phyloP scores from a whole-genome alignment of 345 rosid genomes.

The Leavenworthia alabamica region DNA sequence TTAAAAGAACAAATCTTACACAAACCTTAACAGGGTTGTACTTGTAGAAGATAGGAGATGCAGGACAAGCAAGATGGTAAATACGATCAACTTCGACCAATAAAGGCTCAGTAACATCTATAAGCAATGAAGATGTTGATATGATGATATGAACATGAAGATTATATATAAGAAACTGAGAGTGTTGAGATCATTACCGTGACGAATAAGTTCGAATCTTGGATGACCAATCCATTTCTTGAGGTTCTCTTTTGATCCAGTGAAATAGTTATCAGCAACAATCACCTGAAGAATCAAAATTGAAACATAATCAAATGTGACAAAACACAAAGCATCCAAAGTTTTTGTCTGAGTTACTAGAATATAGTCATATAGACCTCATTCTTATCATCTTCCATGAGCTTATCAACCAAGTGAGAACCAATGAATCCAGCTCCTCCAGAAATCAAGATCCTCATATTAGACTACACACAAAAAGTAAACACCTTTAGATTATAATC shows the following conservation, averaged over 20 bases:
- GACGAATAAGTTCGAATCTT: conserved; percentile 93
- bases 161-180: neutral
- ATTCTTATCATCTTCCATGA: conserved; percentile 87
- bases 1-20: too few relatives aligned
- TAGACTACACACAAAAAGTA: conserved; percentile 49
- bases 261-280: conserved; percentile 85
- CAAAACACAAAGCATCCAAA: too few relatives aligned
- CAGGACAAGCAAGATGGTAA: conserved; percentile 96
- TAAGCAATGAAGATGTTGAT: neutral
- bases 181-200: conserved; percentile 44
- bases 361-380: conserved; percentile 38
- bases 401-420: conserved; percentile 77
- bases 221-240: conserved; percentile 89
- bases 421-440: conserved; percentile 98
- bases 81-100: conserved; percentile 82
- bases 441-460: conserved; percentile 85
- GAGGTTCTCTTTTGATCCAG: conserved; percentile 87
- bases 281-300: conserved; percentile 52
- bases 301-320: neutral
- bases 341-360: too few relatives aligned
- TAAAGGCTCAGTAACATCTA: conserved; percentile 81
- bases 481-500: neutral
- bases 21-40: conserved; percentile 90
- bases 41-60: conserved; percentile 92
- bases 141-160: too few relatives aligned